These are phyloP conservation scores for Santalum album DNA, from an alignment of 164 flowering plant genomes.

Conservation along the genomic window DNA sequence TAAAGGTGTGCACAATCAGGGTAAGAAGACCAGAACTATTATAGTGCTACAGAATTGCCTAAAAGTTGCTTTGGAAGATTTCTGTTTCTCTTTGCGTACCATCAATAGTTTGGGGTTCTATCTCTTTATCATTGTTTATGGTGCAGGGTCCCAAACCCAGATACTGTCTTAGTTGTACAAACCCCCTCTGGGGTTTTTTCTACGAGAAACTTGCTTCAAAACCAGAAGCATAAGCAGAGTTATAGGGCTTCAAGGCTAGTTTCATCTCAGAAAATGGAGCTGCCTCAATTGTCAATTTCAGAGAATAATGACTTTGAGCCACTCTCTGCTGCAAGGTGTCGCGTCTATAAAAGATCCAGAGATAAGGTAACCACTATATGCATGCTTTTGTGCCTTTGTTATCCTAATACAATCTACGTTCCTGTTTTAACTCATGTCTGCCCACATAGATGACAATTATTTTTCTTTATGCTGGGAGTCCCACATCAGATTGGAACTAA, in stretches of 20 bases:
- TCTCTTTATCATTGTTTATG: neutral
- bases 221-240: neutral
- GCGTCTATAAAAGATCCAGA: neutral
- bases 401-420: too few relatives aligned
- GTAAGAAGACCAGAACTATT: too few relatives aligned
- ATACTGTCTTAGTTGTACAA: constrained; percentile 3
- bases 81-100: neutral
- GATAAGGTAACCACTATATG: neutral
- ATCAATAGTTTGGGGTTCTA: neutral
- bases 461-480: too few relatives aligned
- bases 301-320: neutral
- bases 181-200: neutral
- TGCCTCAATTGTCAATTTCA: neutral
- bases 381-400: neutral
- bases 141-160: constrained; percentile 6
- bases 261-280: neutral
- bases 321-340: constrained; percentile 4
- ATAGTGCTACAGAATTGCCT: too few relatives aligned
- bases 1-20: too few relatives aligned
- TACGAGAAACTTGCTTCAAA: neutral
- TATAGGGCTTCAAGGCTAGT: neutral
- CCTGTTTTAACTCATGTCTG: too few relatives aligned
- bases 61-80: neutral
- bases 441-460: too few relatives aligned
- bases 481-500: too few relatives aligned